phyloP scores from a whole-genome alignment of 2,329 filamentous ascomycete genomes.

The Cercospora sp. region DNA sequence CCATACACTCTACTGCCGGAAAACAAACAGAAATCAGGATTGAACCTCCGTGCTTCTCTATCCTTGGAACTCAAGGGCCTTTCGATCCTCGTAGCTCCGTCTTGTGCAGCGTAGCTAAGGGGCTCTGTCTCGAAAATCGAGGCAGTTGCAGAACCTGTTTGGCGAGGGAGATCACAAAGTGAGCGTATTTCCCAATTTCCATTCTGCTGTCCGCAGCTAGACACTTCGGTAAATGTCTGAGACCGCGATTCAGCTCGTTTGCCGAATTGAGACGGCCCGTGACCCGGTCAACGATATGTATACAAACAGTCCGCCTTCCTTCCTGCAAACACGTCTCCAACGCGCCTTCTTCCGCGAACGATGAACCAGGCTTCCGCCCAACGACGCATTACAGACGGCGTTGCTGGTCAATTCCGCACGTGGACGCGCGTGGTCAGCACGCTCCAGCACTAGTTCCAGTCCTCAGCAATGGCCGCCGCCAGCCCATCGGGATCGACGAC shows the following conservation, averaged over 20 bases:
- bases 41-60: no score
- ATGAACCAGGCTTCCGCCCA: not conserved
- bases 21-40: no score
- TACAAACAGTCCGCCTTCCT: not conserved
- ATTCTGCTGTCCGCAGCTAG: no score
- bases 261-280: not conserved
- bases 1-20: no score
- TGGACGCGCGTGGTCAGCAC: not conserved
- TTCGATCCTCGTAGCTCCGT: no score
- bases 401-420: not conserved
- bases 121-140: no score
- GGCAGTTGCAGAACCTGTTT: no score
- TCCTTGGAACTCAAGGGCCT: no score
- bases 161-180: no score
- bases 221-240: not conserved
- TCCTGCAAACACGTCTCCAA: not conserved
- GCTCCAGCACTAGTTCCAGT: not conserved
- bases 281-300: not conserved
- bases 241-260: not conserved
- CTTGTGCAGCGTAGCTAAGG: no score
- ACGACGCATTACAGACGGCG: not conserved
- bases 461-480: not conserved
- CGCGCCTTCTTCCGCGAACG: not conserved
- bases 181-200: no score
- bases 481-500: constrained; percentile 3